Base-by-base conservation (phyloP, 176 grass and related monocot genomes). In the Carex scoparia region DNA sequence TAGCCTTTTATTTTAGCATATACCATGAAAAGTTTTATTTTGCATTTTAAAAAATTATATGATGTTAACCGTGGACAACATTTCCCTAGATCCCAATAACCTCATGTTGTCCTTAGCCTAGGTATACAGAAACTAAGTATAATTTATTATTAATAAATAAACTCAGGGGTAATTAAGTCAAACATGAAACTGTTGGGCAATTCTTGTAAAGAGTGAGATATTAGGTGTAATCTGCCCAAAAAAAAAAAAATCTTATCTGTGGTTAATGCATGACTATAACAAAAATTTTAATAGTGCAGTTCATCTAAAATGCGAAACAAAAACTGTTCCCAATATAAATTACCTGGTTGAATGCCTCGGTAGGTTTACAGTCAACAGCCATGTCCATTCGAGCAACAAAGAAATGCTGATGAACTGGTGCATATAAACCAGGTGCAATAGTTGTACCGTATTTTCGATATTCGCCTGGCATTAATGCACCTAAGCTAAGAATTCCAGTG, bases 361-460 rank as follows among this genome's bases (percentile, higher is more conserved):
- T 96, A 48, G 97, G 93, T 85, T 96, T 99, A 77, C 97, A 99
- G 85, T 99, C 97, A 61, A 99, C 65, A 56, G 97, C 90, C 97
- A 99, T 99, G 82, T 99, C 90, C 93, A 99, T 99, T 73, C 97
- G 97, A 46, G 97, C 91, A 91, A 99, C 94, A 90, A 99, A 99
- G 86, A 99, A 99, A 94, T 96, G 97, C 72, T 96, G 97, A 83
- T 99, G 97, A 87, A 99, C 97, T 46, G 97, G 97, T 91, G 97
- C 97, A 90, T 99, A 99, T 84, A 99, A 72, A 88, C 91, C 92
- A 73, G 97, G 97, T 79, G 97, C 93, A 91, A 99, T 99, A 18
- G 93, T 99, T 56, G 97, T 99, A 75, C 97, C 97, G 84, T 92
- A 99, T 94, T 96, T 99, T 69, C 93, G 91, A 71, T 90, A 90